phyloP scores from a whole-genome alignment of 2,329 filamentous ascomycete species.

The Zymoseptoria pseudotritici region DNA sequence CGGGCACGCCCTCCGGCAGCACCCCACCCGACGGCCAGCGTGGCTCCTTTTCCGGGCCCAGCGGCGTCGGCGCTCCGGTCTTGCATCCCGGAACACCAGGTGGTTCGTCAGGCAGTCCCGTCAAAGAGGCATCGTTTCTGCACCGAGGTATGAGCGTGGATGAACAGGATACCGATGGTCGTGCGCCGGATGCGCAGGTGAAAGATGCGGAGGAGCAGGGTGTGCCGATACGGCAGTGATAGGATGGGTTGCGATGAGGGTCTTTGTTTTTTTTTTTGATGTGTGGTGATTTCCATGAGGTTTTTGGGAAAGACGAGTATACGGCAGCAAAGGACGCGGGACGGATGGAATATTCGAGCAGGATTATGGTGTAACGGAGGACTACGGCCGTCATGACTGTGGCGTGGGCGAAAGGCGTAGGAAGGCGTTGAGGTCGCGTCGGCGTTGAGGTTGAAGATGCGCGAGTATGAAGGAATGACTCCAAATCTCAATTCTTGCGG shows the following conservation, averaged over 20 bases:
- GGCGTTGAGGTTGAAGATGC: not conserved
- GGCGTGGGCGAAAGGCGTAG: not conserved
- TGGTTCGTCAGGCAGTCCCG: conserved; percentile 60
- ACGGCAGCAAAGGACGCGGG: not conserved
- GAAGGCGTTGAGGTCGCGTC: not conserved
- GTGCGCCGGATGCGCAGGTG: not conserved
- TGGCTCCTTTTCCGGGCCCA: conserved; percentile 18
- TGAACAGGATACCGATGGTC: conserved; percentile 36
- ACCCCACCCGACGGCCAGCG: conserved; percentile 9
- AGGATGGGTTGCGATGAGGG: not conserved
- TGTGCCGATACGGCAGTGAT: not conserved
- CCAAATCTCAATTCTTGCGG: not conserved
- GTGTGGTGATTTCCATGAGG: not conserved
- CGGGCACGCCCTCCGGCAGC: conserved; percentile 2
- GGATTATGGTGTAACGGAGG: not conserved
- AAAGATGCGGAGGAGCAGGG: not conserved
- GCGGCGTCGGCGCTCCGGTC: conserved; percentile 15
- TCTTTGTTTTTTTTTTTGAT: not conserved
- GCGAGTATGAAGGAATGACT: not conserved
- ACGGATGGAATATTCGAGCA: not conserved
- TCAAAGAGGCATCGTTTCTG: conserved; percentile 85
- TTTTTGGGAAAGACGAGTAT: not conserved
- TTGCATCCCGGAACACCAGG: conserved; percentile 38
- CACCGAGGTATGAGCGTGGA: conserved; percentile 71
- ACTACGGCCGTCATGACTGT: not conserved